A percentile compares a stretch with the other conserved stretches of the same genome.
phyloP scores from a whole-genome alignment of 352 stramenopile species.

The Phytopythium helicoides region DNA sequence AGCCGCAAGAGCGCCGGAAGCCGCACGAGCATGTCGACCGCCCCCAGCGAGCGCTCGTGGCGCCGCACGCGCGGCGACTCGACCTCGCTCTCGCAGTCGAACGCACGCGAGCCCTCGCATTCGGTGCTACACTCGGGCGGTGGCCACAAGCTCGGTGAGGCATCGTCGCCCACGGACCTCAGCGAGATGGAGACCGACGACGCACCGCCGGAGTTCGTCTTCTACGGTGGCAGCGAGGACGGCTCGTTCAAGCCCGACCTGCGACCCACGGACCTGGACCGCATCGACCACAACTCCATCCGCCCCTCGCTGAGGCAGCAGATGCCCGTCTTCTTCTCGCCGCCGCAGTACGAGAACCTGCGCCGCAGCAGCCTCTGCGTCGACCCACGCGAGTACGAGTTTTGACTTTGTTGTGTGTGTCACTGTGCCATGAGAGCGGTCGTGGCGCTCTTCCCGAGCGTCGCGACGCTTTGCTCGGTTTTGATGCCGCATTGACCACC shows the following conservation, averaged over 20 bases:
- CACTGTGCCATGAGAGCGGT: not conserved
- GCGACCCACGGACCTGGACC: conserved; percentile 25
- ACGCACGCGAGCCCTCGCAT: conserved; percentile 16
- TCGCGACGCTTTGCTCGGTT: too few relatives aligned
- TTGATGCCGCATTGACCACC: too few relatives aligned
- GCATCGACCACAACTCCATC: conserved; percentile 50
- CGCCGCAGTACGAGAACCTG: conserved; percentile 34
- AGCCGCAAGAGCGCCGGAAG: conserved; percentile 30
- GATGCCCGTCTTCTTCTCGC: conserved; percentile 69
- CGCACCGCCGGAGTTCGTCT: conserved; percentile 46
- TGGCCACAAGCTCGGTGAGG: conserved; percentile 8
- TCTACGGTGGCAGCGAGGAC: conserved; percentile 65
- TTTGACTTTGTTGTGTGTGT: conserved; percentile 20
- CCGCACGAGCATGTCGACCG: conserved; percentile 12
- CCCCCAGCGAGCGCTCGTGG: conserved; percentile 26
- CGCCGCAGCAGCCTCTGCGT: conserved; percentile 42
- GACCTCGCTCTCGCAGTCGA: conserved; percentile 21
- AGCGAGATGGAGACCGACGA: conserved; percentile 27
- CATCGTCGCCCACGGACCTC: conserved; percentile 19
- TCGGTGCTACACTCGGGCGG: conserved; percentile 10
- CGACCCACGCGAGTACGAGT: conserved; percentile 57
- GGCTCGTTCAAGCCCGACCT: conserved; percentile 47
- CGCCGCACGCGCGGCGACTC: conserved; percentile 27
- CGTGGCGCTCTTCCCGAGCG: not conserved
- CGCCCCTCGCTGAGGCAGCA: conserved; percentile 51